These are phyloP conservation scores for Aspergillus hiratsukae DNA, from an alignment of 2,329 filamentous ascomycete species.

Conservation along the genomic window DNA sequence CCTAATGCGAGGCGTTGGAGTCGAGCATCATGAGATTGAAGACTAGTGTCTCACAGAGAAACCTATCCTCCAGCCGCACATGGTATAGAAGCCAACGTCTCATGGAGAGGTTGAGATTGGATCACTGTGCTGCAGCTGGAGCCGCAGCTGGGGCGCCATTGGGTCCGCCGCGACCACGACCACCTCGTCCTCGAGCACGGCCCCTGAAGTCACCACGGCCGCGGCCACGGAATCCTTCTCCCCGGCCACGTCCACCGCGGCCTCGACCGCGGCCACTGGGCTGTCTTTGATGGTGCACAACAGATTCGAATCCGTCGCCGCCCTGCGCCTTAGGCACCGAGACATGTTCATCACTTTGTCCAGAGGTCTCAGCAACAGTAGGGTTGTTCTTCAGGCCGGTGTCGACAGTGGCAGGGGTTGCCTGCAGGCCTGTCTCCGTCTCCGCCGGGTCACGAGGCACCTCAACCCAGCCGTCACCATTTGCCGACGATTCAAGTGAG, in stretches of 20 bases:
- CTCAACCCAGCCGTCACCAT: conserved; percentile 68
- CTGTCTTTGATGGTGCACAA: conserved; percentile 31
- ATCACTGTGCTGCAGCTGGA: conserved; percentile 14
- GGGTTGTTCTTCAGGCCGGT: conserved; percentile 55
- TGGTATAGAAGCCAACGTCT: neutral
- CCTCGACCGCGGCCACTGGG: conserved; percentile 33
- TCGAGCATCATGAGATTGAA: neutral
- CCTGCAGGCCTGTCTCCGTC: conserved; percentile 62
- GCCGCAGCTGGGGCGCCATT: conserved; percentile 23
- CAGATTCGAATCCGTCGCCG: conserved; percentile 35
- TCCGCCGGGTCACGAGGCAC: conserved; percentile 69
- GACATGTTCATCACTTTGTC: conserved; percentile 81
- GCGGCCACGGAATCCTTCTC: conserved; percentile 35
- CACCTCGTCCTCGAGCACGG: conserved; percentile 30
- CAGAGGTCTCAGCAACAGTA: conserved; percentile 49
- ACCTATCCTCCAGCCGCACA: neutral
- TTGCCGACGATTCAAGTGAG: conserved; percentile 44
- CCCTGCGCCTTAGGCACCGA: conserved; percentile 43
- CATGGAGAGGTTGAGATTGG: neutral
- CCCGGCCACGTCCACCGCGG: conserved; percentile 33
- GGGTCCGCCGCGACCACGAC: conserved; percentile 26
- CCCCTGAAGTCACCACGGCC: conserved; percentile 33
- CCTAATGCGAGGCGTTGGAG: neutral
- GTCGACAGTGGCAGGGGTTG: conserved; percentile 60
- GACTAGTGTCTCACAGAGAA: neutral